Percentiles rank a stretch among this genome's conserved stretches.
Evolutionary conservation across 1,139 yeast species (phyloP).

Genomic region (Yamadazyma friedrichii): DNA sequence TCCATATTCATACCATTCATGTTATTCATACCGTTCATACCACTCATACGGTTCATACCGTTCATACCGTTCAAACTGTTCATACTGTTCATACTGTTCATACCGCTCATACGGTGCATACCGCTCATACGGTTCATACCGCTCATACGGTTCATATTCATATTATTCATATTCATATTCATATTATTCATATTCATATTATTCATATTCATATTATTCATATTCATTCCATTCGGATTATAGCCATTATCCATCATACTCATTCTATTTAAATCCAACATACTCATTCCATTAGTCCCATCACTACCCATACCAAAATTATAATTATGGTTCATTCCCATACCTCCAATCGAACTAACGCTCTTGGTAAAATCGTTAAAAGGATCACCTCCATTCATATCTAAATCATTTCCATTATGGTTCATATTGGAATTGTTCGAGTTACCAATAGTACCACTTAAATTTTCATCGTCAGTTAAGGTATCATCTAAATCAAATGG

Average conservation of each 20-base stretch:
- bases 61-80: constrained; percentile 2
- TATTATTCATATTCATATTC: neutral
- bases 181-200: neutral
- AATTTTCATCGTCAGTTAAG: constrained; percentile 1
- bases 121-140: neutral
- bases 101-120: neutral
- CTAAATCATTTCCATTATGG: neutral
- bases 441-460: neutral
- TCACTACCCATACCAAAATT: neutral
- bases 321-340: constrained; percentile 1
- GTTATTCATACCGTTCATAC: neutral
- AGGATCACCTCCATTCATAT: neutral
- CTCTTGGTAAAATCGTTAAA: neutral
- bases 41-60: constrained; percentile 3
- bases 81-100: neutral
- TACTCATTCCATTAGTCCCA: neutral
- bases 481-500: constrained; percentile 4
- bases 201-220: neutral
- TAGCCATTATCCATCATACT: neutral
- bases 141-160: neutral
- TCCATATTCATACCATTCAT: constrained; percentile 5
- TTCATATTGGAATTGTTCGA: neutral
- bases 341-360: neutral
- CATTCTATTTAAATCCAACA: neutral
- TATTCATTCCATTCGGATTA: neutral